Evolutionary conservation across 495 filamentous ascomycete genomes (phyloP).

Genomic region (Jackrogersella multiformis): DNA sequence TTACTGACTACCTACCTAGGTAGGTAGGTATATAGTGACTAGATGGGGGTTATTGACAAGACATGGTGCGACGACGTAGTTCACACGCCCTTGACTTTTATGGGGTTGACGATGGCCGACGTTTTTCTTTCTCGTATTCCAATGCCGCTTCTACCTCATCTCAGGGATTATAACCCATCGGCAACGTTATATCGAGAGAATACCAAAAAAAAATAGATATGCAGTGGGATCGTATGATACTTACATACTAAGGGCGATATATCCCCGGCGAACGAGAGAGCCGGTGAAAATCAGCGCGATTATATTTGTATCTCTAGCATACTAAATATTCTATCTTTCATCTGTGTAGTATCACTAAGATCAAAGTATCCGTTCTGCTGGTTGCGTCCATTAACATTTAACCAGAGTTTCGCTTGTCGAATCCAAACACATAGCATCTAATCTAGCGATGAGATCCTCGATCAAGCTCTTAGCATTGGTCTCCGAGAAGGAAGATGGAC

Average conservation of each 20-base stretch:
- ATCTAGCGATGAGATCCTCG: conserved; percentile 12
- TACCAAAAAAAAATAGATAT: neutral
- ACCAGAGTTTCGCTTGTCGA: neutral
- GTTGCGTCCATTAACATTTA: neutral
- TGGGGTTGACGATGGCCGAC: neutral
- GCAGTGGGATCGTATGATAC: neutral
- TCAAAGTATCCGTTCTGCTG: neutral
- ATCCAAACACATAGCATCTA: conserved; percentile 21
- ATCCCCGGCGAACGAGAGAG: neutral
- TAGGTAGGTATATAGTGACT: neutral
- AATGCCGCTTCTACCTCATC: neutral
- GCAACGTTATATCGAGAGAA: neutral
- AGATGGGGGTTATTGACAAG: neutral
- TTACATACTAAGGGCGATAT: neutral
- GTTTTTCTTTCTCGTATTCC: neutral
- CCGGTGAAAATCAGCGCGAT: too few relatives aligned
- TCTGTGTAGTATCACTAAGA: neutral
- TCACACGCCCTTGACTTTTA: neutral
- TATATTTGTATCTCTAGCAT: neutral
- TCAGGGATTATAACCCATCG: neutral
- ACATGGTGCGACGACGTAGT: neutral
- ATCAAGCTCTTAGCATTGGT: conserved; percentile 21
- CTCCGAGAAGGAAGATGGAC: conserved; percentile 37
- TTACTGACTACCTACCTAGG: too few relatives aligned
- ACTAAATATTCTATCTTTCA: neutral